Evolutionary conservation across 495 filamentous ascomycete genomes (phyloP), one percentile per base, ranked within the genome.

Genomic region (Aspergillus homomorphus): DNA sequence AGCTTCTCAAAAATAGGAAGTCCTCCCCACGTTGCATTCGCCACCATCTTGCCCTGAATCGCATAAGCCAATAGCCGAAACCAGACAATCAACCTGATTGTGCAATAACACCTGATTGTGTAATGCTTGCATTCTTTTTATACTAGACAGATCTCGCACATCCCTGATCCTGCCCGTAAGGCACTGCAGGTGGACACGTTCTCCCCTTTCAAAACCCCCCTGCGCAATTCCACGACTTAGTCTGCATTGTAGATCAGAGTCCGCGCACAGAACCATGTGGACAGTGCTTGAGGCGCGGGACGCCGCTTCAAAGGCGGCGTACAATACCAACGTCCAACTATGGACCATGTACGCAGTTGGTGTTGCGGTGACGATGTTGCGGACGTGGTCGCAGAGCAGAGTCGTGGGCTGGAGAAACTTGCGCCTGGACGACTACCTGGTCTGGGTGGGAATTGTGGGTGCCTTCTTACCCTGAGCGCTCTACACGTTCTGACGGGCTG

Each of bases 371-470:
- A 59, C 73, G 20, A 58, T 84, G 10, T 65, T 80, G 19, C 74
- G 81, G 5, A 67, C 76, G 30, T 76, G 74, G 28, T 73, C 76
- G 1, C 71, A 80, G 60, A 69, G 73, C 38, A 70, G 28, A 45
- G 68, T 69, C 1, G 77, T 77, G 23, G 81, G 82, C 7, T 60
- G 71, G 38, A 63, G 62, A 30, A 65, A 75, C 21, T 66, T 79
- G 42, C 69, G 71, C 57, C 60, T 70, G 0, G 82, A 85, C 46
- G 82, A 85, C 59, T 83, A 80, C 58, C 59, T 85, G 4, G 80
- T 83, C 72, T 66, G 80, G 51, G 41, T 83, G 7, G 79, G 71
- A 42, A 71, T 73, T 53, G 81, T 81, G 57, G 51, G 74, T 77
- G 30, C 22, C 12, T 14, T 30, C 43, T 24, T 18, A 22, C n/a